phyloP scores from a whole-genome alignment of 2,329 filamentous ascomycete genomes.

The Westerdykella sp. region DNA sequence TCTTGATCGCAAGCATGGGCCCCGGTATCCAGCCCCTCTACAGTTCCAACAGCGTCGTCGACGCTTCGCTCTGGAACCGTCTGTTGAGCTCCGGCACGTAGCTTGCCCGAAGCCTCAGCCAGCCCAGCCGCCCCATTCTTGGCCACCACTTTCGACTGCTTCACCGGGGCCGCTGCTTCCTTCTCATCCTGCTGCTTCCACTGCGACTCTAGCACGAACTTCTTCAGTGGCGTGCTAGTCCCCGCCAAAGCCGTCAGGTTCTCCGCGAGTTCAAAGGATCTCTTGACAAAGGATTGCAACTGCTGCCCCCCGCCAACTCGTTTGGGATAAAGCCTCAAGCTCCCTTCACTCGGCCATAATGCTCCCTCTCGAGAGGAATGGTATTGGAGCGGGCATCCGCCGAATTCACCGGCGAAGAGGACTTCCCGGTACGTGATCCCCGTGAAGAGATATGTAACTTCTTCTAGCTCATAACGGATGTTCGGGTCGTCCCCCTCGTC shows the following conservation, averaged over 20 bases:
- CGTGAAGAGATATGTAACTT: slow-evolving; percentile 24
- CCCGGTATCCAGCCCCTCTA: too few species aligned
- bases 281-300: slow-evolving; percentile 16
- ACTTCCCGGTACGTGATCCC: slow-evolving; percentile 25
- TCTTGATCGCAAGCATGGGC: too few species aligned
- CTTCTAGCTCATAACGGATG: slow-evolving; percentile 1
- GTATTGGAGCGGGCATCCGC: slow-evolving; percentile 12
- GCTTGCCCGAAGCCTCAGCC: too few species aligned
- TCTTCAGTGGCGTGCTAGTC: slow-evolving; percentile 11
- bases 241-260: slow-evolving; percentile 15
- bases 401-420: slow-evolving; percentile 9
- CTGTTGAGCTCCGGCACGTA: too few species aligned
- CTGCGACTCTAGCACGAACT: not conserved
- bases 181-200: too few species aligned
- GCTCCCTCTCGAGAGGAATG: slow-evolving; percentile 23
- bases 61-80: too few species aligned
- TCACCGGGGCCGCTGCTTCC: too few species aligned
- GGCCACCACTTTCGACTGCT: too few species aligned
- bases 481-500: slow-evolving; percentile 5
- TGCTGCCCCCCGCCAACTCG: too few species aligned
- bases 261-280: slow-evolving; percentile 16
- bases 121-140: too few species aligned
- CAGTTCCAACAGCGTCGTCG: too few species aligned
- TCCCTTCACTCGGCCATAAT: slow-evolving; percentile 18
- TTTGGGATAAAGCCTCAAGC: slow-evolving; percentile 17